Percentiles rank a stretch among this genome's conserved stretches.
These are phyloP conservation scores for Nitzschia inconspicua DNA, from an alignment of 108 stramenopile genomes.

Conservation along the genomic window DNA sequence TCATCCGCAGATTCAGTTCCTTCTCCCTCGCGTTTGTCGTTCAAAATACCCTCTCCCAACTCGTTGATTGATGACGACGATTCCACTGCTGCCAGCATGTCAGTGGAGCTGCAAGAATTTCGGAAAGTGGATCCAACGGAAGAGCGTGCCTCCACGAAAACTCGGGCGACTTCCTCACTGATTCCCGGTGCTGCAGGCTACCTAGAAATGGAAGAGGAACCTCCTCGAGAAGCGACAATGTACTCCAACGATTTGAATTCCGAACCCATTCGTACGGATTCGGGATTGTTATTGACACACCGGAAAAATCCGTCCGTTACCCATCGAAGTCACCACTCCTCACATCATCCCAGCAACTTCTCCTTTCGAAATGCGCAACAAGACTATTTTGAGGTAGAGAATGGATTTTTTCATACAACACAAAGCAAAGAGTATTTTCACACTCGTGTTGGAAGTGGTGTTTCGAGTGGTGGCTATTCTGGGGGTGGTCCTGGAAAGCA, in stretches of 20 bases:
- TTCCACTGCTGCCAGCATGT: conserved; percentile 3
- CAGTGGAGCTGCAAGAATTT: conserved; percentile 11
- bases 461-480: neutral
- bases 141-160: neutral
- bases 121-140: neutral
- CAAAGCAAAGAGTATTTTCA: conserved; percentile 2
- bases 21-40: too few species aligned
- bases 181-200: conserved; percentile 36
- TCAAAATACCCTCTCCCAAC: conserved; percentile 2
- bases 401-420: conserved; percentile 11
- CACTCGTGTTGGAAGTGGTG: too few species aligned
- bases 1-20: neutral
- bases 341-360: neutral
- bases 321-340: neutral
- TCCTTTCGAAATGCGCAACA: conserved; percentile 14
- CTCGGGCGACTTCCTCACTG: neutral
- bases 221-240: conserved; percentile 11
- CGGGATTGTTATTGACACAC: conserved; percentile 57
- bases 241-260: neutral
- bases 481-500: conserved; percentile 7
- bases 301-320: conserved; percentile 14
- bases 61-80: conserved; percentile 9
- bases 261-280: conserved; percentile 41
- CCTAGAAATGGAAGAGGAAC: conserved; percentile 55
- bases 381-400: conserved; percentile 41